Base-by-base conservation (phyloP, 805 yeast genomes). In the Grigorovia jiainica region DNA sequence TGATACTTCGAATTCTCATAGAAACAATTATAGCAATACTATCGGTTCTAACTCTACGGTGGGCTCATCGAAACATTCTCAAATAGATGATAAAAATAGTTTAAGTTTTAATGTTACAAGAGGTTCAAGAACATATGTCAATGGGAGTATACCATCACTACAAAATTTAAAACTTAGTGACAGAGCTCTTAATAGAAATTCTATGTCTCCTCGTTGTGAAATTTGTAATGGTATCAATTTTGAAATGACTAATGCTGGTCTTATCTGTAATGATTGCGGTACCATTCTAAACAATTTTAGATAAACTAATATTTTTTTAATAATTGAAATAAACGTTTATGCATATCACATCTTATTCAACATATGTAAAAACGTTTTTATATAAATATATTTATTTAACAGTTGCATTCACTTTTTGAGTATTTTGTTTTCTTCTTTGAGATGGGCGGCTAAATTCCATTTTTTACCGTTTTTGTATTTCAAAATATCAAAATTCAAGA, bases 251-350 rank as follows among this genome's bases (percentile, higher is more conserved):
- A 43, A 38, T 5, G 42, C 24, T 8, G 41, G 44, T 6, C 39
- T 43, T 20, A 45, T 41, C 17, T 49, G 52, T 34, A 23, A 16
- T 7, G 52, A 49, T 37, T 49, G 52, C 35, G 52, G 52, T 10
- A 47, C 43, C 7, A 33, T 47, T 6, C 37, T 49, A 5, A 51
- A 47, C 25, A 51, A 46, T 20, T 48, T 51, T 21, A 46, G 55
- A 23, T 51, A 38, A 32, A 9, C 24, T 13, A 5, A 3, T 29
- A 7, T 10, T 11, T 15, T n/a, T n/a, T n/a, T n/a, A n/a, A n/a
- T n/a, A n/a, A n/a, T n/a, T n/a, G n/a, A n/a, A n/a, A n/a, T n/a
- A n/a, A n/a, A n/a, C n/a, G n/a, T n/a, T n/a, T n/a, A n/a, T n/a
- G n/a, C n/a, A n/a, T n/a, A n/a, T n/a, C n/a, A n/a, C n/a, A n/a